Evolutionary conservation across 1,139 yeast genomes (phyloP), one percentile per base, ranked within the genome.

Genomic region (Protomyces pachydermus): DNA sequence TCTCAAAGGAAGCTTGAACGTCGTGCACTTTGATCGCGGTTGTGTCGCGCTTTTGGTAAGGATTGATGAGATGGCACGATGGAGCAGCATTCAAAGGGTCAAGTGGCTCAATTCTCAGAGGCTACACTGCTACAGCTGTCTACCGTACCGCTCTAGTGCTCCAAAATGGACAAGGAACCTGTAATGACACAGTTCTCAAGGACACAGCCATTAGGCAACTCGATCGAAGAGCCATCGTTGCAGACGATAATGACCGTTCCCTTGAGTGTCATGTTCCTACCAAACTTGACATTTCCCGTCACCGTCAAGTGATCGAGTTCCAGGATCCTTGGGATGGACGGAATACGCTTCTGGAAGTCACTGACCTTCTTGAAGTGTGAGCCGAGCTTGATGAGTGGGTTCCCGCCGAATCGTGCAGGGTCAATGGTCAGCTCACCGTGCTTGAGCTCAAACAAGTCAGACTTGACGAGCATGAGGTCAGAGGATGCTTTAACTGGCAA

Each of bases 231-330:
- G 69, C 98, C 98, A 73, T 93, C 98, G 68, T 93, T 91, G 78
- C 98, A 91, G 65, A 93, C 98, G 71, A 93, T 90, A 72, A 93
- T 93, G 68, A 93, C 98, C 14, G 98, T 93, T 69, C 98, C 98
- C 82, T 89, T 93, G 74, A 93, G 83, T 64, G 89, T 86, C 70
- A 95, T 96, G 72, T 84, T 85, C 76, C 89, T 89, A 73, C 98
- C 98, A 72, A 93, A 82, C 72, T 78, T 84, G 60, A 95, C 98
- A 75, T 93, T 91, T 78, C 98, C 98, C 65, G 98, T 93, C 71
- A 93, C 91, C 65, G 98, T 93, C 75, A 93, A 84, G 77, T 93
- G 98, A 76, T 93, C 98, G 73, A 93, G 84, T 79, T 93, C 98
- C 73, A 93, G 83, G 71, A 93, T 91, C 80, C 85, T 88, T 70